Evolutionary conservation across 2,329 filamentous ascomycete species (phyloP).

Genomic region (Hymenoscyphus scutula): DNA sequence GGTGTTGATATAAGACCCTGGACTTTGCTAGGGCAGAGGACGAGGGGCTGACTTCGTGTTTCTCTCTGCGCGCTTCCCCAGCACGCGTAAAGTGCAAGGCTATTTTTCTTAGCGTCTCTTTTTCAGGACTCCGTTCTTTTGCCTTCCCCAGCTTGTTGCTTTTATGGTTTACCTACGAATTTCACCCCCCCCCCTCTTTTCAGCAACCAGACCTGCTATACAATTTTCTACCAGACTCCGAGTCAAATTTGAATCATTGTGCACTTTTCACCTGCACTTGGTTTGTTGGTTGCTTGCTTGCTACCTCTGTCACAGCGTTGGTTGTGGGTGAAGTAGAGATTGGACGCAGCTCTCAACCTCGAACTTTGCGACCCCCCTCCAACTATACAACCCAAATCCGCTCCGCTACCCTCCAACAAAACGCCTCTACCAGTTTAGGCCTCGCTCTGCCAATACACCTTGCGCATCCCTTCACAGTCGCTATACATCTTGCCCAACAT

Average conservation of each 20-base stretch:
- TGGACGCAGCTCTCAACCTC: not conserved
- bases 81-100: slow-evolving; percentile 12
- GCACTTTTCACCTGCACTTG: not conserved
- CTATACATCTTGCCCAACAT: slow-evolving; percentile 15
- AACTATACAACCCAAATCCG: not conserved
- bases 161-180: not conserved
- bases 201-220: not conserved
- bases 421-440: not conserved
- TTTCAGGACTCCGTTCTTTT: not conserved
- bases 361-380: not conserved
- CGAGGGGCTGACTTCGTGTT: slow-evolving; percentile 22
- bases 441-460: not conserved
- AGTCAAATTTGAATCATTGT: not conserved
- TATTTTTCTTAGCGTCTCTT: slow-evolving; percentile 5
- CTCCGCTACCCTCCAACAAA: not conserved
- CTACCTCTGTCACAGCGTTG: not conserved
- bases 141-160: not conserved
- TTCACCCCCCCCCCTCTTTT: not conserved
- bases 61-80: not conserved
- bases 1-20: not conserved
- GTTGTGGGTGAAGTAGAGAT: not conserved
- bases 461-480: not conserved
- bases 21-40: slow-evolving; percentile 5
- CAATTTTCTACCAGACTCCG: not conserved
- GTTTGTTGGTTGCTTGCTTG: not conserved